These are phyloP conservation scores for Abrus precatorius DNA, from an alignment of 306 rosid genomes.

Conservation along the genomic window DNA sequence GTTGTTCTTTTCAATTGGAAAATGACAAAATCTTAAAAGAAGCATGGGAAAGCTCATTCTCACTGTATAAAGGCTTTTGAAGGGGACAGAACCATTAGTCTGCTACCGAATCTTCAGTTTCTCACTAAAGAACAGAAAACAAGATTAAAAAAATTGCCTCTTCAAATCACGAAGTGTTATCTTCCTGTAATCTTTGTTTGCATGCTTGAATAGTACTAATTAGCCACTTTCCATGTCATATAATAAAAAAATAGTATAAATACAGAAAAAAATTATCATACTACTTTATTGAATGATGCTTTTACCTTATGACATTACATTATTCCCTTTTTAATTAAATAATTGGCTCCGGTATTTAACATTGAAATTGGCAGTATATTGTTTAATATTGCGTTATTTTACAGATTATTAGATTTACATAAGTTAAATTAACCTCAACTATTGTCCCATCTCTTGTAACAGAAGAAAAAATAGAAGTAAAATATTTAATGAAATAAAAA, in stretches of 20 bases:
- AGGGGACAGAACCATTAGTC: constrained; percentile 73
- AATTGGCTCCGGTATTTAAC: constrained; percentile 28
- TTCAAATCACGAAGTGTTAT: constrained; percentile 58
- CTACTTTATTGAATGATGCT: constrained; percentile 26
- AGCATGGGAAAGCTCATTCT: constrained; percentile 79
- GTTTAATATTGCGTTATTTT: neutral
- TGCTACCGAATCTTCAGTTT: constrained; percentile 78
- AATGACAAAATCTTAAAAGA: constrained; percentile 77
- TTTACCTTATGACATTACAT: neutral
- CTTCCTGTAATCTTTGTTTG: constrained; percentile 59
- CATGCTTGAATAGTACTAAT: constrained; percentile 63
- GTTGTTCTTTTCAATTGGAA: constrained; percentile 61
- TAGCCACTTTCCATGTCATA: constrained; percentile 59
- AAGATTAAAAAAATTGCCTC: constrained; percentile 42
- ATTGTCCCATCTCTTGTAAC: neutral
- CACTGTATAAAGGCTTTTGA: constrained; percentile 65
- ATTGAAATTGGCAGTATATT: constrained; percentile 23
- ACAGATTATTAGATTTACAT: neutral
- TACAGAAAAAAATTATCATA: constrained; percentile 23
- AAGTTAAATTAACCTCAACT: neutral
- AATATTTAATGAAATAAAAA: neutral
- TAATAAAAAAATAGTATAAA: constrained; percentile 12
- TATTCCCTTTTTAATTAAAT: neutral
- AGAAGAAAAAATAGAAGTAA: neutral
- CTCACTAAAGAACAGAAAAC: constrained; percentile 66